Base-by-base conservation (phyloP, 257 asterid genomes). In the Solanum arcanum region DNA sequence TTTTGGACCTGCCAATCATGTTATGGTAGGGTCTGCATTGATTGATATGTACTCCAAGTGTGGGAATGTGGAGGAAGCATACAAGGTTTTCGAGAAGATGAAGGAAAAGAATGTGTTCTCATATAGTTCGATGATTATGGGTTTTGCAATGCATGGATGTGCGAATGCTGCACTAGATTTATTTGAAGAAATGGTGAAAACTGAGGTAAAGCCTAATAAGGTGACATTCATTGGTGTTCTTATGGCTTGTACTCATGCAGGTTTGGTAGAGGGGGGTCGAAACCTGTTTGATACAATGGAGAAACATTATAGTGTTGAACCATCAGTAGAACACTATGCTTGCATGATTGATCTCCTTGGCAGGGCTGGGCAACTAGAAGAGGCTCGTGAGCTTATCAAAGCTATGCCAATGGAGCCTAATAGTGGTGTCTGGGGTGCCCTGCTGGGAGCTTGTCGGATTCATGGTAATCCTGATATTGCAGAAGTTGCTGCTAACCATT, bases 41-140 rank as follows among this genome's bases (percentile, higher is more conserved):
- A 92, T 96, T 31, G 98, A 96, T 80, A 94, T 96, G 99, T 91
- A 96, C 90, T 92, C 98, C 2, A 95, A 94, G 82, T 95, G 99
- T 87, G 98, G 99, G n/a, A 87, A 91, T 46, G 86, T 92, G 70
- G 96, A 92, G 46, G 96, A 94, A 14, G 98, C 98, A 2, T 87
- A 75, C 25, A 83, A 74, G 31, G 94, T 94, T 83, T 96, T 95
- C 64, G 12, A 70, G 85, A 62, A 37, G 31, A 91, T 93, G 95
- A 86, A 9, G 15, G 86, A 89, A 49, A 91, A 86, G 60, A 95
- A 93, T 73, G 98, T 95, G 74, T 94, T 91, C 86, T 90, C 98
- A 23, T 96, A 94, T 42, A 94, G 96, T 82, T 89, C 95, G 4
- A 95, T 95, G 99, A 93, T 96, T 33, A 83, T 87, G 20, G 98